These are phyloP conservation scores for Lasiosphaeria ovina DNA, from an alignment of 495 filamentous ascomycete genomes.

Conservation along the genomic window DNA sequence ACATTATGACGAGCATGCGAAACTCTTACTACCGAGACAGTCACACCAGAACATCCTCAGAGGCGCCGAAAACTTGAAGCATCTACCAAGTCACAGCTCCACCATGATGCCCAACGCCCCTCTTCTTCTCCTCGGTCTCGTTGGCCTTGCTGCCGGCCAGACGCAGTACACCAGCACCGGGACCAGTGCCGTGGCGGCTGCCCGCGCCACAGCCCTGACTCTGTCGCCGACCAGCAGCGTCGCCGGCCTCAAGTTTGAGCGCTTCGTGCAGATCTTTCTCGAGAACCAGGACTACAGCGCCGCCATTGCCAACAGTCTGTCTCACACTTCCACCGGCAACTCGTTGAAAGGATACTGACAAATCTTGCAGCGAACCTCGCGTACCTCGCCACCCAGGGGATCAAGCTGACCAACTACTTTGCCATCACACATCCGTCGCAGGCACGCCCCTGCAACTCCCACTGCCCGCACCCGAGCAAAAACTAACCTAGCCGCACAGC, in stretches of 20 bases:
- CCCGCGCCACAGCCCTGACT: constrained; percentile 19
- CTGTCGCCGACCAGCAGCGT: constrained; percentile 59
- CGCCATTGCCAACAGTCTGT: constrained; percentile 18
- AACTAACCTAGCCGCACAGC: constrained; percentile 60
- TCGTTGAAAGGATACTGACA: background rate
- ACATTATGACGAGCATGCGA: no score
- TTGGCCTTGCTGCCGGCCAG: constrained; percentile 12
- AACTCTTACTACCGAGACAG: no score
- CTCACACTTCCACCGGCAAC: background rate
- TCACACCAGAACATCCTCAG: no score
- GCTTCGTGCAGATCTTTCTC: constrained; percentile 66
- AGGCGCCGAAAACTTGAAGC: background rate
- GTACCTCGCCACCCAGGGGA: constrained; percentile 60
- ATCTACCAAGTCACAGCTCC: background rate
- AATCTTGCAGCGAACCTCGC: constrained; percentile 17
- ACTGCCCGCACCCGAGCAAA: background rate
- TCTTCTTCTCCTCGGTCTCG: constrained; percentile 4
- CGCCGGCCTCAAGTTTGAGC: constrained; percentile 62
- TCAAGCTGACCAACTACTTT: constrained; percentile 63
- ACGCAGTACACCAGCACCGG: constrained; percentile 20
- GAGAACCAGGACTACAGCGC: constrained; percentile 64
- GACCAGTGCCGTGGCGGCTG: constrained; percentile 9
- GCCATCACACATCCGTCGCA: constrained; percentile 33
- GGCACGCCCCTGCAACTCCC: background rate
- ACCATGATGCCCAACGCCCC: background rate